These are phyloP conservation scores for Geranium incanum DNA, from an alignment of 441 rosid species.

Conservation along the genomic window DNA sequence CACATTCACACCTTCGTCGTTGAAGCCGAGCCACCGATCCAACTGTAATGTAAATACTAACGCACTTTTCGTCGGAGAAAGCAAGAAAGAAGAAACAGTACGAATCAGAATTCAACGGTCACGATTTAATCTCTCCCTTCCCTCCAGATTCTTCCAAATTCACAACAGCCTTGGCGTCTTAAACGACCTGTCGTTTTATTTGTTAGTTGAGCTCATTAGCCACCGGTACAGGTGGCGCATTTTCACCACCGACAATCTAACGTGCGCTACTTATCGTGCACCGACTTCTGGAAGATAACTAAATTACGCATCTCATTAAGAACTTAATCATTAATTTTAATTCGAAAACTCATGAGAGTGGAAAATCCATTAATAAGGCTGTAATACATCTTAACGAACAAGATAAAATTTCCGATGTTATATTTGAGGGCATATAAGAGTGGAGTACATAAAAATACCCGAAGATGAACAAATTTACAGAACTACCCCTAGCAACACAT, in stretches of 20 bases:
- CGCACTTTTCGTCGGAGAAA: background rate
- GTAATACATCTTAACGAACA: background rate
- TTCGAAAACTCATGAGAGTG: background rate
- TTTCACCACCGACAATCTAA: background rate
- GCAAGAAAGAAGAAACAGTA: background rate
- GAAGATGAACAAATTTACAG: slow-evolving; percentile 38
- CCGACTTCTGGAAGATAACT: background rate
- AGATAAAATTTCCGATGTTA: background rate
- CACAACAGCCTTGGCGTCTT: too few relatives aligned
- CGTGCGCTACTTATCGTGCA: background rate
- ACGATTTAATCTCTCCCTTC: background rate
- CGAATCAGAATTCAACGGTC: background rate
- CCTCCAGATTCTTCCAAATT: background rate
- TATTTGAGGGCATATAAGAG: background rate
- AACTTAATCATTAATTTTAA: background rate
- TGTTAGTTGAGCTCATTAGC: background rate
- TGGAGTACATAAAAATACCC: slow-evolving; percentile 17
- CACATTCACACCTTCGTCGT: background rate
- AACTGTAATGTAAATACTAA: background rate
- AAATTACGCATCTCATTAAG: background rate
- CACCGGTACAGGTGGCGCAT: too few relatives aligned
- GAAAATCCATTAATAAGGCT: background rate
- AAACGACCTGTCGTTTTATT: background rate
- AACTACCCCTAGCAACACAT: slow-evolving; percentile 33
- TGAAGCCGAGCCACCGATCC: background rate